Percentiles rank a stretch among this genome's conserved stretches.
Evolutionary conservation across 345 rosid species (phyloP).

Genomic region (Eucalyptus marginata): DNA sequence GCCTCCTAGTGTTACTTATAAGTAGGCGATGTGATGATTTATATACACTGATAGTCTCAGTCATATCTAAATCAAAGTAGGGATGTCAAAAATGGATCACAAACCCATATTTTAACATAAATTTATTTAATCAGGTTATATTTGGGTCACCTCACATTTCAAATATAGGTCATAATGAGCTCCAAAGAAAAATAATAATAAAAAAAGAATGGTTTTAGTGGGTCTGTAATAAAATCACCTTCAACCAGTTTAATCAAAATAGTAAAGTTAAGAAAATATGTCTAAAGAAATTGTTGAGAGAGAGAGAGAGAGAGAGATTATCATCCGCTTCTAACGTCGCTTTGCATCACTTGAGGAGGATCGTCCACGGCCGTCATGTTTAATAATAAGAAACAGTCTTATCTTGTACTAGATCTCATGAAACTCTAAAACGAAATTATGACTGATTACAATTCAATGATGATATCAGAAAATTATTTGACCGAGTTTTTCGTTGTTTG

Average conservation of each 20-base stretch:
- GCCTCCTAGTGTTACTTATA: background rate
- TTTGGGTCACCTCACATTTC: background rate
- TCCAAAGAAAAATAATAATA: background rate
- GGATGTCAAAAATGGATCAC: background rate
- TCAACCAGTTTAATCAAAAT: background rate
- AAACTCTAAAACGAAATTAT: no score
- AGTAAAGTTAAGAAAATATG: background rate
- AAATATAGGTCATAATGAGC: background rate
- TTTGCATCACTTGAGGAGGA: no score
- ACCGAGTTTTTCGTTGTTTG: no score
- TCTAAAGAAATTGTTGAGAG: background rate
- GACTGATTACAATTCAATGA: no score
- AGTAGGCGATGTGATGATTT: background rate
- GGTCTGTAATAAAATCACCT: background rate
- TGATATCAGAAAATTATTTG: no score
- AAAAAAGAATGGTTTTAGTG: background rate
- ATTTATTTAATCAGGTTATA: background rate
- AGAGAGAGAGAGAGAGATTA: no score
- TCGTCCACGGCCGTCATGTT: no score
- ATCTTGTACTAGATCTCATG: no score
- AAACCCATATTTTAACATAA: background rate
- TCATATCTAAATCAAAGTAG: background rate
- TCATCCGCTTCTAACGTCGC: no score
- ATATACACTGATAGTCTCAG: background rate
- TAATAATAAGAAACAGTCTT: no score